Evolutionary conservation across 345 rosid species (phyloP).

Genomic region (Carallia brachiata): DNA sequence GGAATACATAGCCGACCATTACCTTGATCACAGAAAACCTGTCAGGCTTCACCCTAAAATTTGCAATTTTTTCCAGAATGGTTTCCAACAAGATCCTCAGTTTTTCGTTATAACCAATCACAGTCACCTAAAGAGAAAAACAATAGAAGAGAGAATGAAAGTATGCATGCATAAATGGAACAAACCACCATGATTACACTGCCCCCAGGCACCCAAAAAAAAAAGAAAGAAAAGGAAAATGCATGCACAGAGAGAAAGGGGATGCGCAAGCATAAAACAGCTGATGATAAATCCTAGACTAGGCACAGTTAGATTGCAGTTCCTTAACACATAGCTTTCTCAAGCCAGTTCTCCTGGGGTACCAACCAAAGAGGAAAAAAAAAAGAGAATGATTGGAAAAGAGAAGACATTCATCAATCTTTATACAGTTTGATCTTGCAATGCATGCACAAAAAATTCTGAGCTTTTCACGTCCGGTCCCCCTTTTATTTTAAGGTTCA

Average conservation of each 20-base stretch:
- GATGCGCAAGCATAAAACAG: not conserved
- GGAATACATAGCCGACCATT: slow-evolving; percentile 4
- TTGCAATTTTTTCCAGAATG: slow-evolving; percentile 59
- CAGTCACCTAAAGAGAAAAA: slow-evolving; percentile 50
- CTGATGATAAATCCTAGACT: not conserved
- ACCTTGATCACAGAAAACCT: slow-evolving; percentile 92
- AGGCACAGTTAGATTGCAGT: not conserved
- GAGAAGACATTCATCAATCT: no score
- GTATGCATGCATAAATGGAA: slow-evolving; percentile 1
- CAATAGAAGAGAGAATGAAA: not conserved
- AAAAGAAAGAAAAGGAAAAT: not conserved
- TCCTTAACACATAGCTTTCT: not conserved
- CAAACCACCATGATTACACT: not conserved
- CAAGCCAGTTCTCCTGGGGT: not conserved
- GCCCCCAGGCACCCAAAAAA: not conserved
- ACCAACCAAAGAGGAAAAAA: not conserved
- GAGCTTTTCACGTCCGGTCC: no score
- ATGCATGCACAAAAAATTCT: no score
- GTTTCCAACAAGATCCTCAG: slow-evolving; percentile 75
- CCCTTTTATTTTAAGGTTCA: no score
- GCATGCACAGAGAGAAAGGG: not conserved
- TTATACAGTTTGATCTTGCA: no score
- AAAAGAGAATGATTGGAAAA: no score
- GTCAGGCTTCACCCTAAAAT: slow-evolving; percentile 72
- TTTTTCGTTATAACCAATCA: slow-evolving; percentile 89